Percentiles rank a stretch among this genome's conserved stretches.
Conservation (phyloP, 2,329 filamentous ascomycete genomes). For the Achaetomium macrosporum region DNA sequence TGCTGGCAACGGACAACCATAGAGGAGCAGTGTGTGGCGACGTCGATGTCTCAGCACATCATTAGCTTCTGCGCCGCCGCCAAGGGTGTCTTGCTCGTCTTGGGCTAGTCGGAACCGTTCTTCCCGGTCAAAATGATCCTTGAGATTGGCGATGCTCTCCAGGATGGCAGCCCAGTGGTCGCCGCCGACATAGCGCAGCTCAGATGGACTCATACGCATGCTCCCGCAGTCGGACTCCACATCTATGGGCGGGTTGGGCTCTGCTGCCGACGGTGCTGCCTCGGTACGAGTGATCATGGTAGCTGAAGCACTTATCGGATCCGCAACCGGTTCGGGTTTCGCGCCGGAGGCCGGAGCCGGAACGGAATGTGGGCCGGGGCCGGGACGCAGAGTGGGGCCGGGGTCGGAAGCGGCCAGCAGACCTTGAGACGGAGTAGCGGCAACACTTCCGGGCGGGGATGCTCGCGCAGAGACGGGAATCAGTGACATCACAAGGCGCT, state of each 20-base stretch:
- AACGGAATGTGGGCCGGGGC: too few relatives aligned
- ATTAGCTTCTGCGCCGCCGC: neutral
- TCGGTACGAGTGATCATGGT: neutral
- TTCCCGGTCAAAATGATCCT: constrained; percentile 31
- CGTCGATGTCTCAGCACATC: neutral
- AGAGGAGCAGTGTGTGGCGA: constrained; percentile 27
- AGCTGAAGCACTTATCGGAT: neutral
- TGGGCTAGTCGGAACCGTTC: neutral
- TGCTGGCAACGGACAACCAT: constrained; percentile 26
- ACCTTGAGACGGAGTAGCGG: too few relatives aligned
- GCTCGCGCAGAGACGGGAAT: neutral
- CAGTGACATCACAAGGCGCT: constrained; percentile 13
- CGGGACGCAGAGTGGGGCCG: neutral
- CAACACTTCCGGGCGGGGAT: too few relatives aligned
- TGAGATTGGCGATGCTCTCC: constrained; percentile 36
- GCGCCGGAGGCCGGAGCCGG: neutral
- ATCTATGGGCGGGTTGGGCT: neutral
- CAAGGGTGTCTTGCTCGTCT: neutral
- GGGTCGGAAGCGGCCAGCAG: neutral
- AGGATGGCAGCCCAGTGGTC: constrained; percentile 38
- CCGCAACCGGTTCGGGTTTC: too few relatives aligned
- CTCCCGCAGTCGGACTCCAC: constrained; percentile 27
- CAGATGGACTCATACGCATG: constrained; percentile 23
- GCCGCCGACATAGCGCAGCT: constrained; percentile 32
- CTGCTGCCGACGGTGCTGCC: neutral